Evolutionary conservation across 2,329 filamentous ascomycete species (phyloP).

Genomic region (Paracoccidioides lutzii): DNA sequence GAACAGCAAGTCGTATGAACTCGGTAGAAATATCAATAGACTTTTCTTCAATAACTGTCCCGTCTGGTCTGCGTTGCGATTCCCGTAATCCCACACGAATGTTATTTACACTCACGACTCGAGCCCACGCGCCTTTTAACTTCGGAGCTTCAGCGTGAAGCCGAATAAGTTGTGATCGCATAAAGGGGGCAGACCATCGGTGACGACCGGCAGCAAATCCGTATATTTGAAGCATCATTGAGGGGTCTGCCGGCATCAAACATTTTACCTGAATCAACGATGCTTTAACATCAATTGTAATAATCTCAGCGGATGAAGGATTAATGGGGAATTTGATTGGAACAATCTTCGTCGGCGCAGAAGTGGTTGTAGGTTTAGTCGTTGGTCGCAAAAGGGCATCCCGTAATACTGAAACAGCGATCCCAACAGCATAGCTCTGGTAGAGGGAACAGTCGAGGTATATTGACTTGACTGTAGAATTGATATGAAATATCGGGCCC

Average conservation of each 20-base stretch:
- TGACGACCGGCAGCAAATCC: slow-evolving; percentile 71
- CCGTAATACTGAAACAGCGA: slow-evolving; percentile 63
- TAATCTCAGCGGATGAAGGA: slow-evolving; percentile 44
- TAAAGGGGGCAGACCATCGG: slow-evolving; percentile 73
- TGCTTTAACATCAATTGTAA: slow-evolving; percentile 71
- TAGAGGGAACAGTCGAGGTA: slow-evolving; percentile 85
- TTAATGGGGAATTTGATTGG: background rate
- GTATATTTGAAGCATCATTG: slow-evolving; percentile 80
- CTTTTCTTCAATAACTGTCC: slow-evolving; percentile 55
- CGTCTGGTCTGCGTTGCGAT: slow-evolving; percentile 54
- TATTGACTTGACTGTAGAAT: slow-evolving; percentile 65
- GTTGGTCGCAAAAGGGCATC: slow-evolving; percentile 43
- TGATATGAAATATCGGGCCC: slow-evolving; percentile 76
- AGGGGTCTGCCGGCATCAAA: slow-evolving; percentile 77
- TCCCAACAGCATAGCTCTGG: slow-evolving; percentile 76
- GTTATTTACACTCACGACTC: slow-evolving; percentile 71
- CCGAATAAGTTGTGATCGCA: slow-evolving; percentile 64
- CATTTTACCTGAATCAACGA: slow-evolving; percentile 78
- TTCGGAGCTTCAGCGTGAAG: slow-evolving; percentile 78
- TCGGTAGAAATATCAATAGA: slow-evolving; percentile 76
- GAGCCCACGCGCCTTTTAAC: slow-evolving; percentile 71
- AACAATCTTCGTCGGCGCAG: background rate
- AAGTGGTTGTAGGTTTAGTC: background rate
- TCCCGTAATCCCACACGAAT: slow-evolving; percentile 70
- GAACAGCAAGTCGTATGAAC: slow-evolving; percentile 74